Evolutionary conservation across 2,329 filamentous ascomycete genomes (phyloP).

Genomic region (Passalora sequoiae): DNA sequence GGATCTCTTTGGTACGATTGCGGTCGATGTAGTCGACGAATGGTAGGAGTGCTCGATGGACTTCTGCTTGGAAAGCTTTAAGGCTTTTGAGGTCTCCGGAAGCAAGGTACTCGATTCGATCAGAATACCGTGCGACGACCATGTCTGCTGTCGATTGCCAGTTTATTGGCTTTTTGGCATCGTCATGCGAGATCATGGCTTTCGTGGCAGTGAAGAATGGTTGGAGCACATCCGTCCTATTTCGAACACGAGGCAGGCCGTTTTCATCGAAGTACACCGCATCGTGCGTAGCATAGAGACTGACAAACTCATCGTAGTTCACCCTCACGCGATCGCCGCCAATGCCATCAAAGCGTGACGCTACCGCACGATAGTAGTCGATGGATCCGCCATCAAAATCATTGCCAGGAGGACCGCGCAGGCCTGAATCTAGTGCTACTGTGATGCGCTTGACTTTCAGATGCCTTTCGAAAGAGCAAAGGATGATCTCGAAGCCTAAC

Average conservation of each 20-base stretch:
- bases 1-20: constrained; percentile 38
- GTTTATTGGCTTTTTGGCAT: constrained; percentile 38
- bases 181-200: constrained; percentile 36
- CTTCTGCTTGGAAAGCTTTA: constrained; percentile 25
- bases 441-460: constrained; percentile 36
- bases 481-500: constrained; percentile 64
- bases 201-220: constrained; percentile 43
- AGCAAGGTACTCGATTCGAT: constrained; percentile 45
- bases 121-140: constrained; percentile 58
- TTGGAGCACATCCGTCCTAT: constrained; percentile 34
- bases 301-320: constrained; percentile 48
- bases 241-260: constrained; percentile 38
- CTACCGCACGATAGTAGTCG: constrained; percentile 39
- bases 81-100: constrained; percentile 23
- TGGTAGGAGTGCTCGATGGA: constrained; percentile 32
- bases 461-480: constrained; percentile 56
- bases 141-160: constrained; percentile 67
- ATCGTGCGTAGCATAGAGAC: constrained; percentile 40
- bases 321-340: constrained; percentile 41
- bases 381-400: constrained; percentile 15
- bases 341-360: constrained; percentile 42
- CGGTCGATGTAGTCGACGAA: constrained; percentile 38
- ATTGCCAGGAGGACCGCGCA: constrained; percentile 12
- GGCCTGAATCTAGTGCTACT: constrained; percentile 11
- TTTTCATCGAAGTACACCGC: constrained; percentile 33